Evolutionary conservation across 305 asterid genomes (phyloP).

Genomic region (Plantago lanceolata): DNA sequence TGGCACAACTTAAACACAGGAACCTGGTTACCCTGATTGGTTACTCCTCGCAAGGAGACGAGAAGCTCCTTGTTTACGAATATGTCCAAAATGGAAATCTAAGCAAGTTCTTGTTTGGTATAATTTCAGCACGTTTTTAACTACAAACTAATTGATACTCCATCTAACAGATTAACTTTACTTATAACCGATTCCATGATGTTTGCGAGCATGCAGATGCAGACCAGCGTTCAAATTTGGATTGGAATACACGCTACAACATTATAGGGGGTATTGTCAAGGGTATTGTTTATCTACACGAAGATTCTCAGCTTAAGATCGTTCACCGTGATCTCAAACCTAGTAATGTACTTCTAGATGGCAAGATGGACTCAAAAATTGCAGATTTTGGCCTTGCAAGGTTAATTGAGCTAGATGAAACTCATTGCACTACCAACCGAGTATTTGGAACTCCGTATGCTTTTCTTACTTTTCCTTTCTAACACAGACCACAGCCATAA

Average conservation of each 20-base stretch:
- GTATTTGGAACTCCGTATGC: too few species aligned
- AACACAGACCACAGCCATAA: too few species aligned
- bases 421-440: too few species aligned
- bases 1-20: not conserved
- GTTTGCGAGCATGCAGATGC: not conserved
- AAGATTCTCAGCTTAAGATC: too few species aligned
- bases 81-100: slow-evolving; percentile 1
- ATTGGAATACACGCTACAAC: slow-evolving; percentile 4
- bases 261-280: not conserved
- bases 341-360: too few species aligned
- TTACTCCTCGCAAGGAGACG: not conserved
- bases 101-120: not conserved
- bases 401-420: too few species aligned
- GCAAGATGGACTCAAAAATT: too few species aligned
- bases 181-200: not conserved
- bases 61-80: slow-evolving; percentile 5
- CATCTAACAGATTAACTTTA: too few species aligned
- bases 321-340: too few species aligned
- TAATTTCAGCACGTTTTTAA: not conserved
- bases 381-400: too few species aligned
- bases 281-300: too few species aligned
- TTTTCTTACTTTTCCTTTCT: too few species aligned
- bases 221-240: not conserved
- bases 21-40: not conserved
- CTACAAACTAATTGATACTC: not conserved